Percentiles rank a stretch among this genome's conserved stretches.
Evolutionary conservation across 2,329 filamentous ascomycete genomes (phyloP).

Genomic region (Cercospora sp.): DNA sequence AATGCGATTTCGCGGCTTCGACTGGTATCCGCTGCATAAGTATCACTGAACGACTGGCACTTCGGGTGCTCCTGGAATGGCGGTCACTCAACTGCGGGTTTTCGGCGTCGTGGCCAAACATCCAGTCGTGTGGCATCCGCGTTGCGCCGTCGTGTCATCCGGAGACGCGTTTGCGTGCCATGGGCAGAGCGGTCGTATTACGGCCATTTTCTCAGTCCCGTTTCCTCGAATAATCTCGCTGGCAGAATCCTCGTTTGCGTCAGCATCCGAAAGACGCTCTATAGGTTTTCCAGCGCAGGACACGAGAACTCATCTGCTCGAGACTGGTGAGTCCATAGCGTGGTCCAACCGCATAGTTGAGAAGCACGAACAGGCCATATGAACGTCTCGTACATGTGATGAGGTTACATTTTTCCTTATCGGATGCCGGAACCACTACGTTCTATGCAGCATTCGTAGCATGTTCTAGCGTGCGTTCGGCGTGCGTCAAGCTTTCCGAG

Average conservation of each 20-base stretch:
- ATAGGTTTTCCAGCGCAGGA: background rate
- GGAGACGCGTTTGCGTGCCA: constrained; percentile 6
- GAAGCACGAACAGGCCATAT: background rate
- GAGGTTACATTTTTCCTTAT: constrained; percentile 1
- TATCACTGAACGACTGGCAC: background rate
- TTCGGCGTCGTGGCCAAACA: background rate
- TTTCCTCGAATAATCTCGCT: background rate
- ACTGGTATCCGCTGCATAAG: background rate
- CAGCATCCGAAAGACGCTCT: background rate
- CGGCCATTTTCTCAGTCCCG: background rate
- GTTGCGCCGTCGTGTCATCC: background rate
- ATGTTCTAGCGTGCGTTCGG: constrained; percentile 20
- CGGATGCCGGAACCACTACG: constrained; percentile 5
- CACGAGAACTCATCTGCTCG: background rate
- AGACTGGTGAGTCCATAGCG: background rate
- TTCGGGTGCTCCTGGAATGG: background rate
- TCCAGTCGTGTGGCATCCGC: background rate
- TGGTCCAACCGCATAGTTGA: background rate
- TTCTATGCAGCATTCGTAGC: constrained; percentile 20
- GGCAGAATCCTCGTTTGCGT: background rate
- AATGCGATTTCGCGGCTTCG: background rate
- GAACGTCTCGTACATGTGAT: background rate
- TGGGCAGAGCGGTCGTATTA: constrained; percentile 1
- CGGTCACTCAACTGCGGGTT: background rate
- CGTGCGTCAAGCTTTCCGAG: constrained; percentile 18